Base-by-base conservation (phyloP, 2,329 filamentous ascomycete species). In the Aspergillus neotritici region DNA sequence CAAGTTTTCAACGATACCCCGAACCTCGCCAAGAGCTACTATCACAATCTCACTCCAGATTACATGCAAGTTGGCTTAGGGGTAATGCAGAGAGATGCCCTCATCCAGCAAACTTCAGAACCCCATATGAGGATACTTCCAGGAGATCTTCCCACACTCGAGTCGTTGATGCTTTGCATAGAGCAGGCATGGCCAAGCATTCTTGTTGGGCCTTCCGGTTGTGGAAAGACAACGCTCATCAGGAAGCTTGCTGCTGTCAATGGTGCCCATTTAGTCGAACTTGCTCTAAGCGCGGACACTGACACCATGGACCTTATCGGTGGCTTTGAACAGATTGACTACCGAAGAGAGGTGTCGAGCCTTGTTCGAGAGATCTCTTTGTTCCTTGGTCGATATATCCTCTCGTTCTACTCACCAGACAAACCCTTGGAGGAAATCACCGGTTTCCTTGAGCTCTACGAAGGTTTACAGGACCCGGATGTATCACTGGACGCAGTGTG, bases 251-350 rank as follows among this genome's bases (percentile, higher is more conserved):
- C 93, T n/a, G 83, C 85, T 10, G 69, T 85, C 16, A 80, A 80
- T 33, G 93, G 93, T 16, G 84, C 84, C 43, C 75, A 81, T 1
- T 71, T 97, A 3, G 78, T 90, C 28, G 85, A 88, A 12, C 87
- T 97, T 56, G 83, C 90, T 1, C 81, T 98, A 68, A 98, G 95
- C 61, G 84, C 90, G 5, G 94, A 98, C 56, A 86, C 95, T 34
- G 93, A 98, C 64, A 90, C 91, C 1, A 95, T 95, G 82, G 93
- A 98, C 66, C 79, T 98, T 43, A 87, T 98, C 44, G 93, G 93
- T 58, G 93, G 93, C 0, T 98, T 95, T 60, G 93, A 98, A 64
- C 93, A 98, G 66, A 83, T 87, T 13, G 93, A 98, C 61, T 82
- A 87, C 15, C 75, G 85, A 40, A 78, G 91, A 43, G 80, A 86